These are phyloP conservation scores for Cardamine chenopodiifolia DNA, from an alignment of 345 rosid genomes.

Conservation along the genomic window DNA sequence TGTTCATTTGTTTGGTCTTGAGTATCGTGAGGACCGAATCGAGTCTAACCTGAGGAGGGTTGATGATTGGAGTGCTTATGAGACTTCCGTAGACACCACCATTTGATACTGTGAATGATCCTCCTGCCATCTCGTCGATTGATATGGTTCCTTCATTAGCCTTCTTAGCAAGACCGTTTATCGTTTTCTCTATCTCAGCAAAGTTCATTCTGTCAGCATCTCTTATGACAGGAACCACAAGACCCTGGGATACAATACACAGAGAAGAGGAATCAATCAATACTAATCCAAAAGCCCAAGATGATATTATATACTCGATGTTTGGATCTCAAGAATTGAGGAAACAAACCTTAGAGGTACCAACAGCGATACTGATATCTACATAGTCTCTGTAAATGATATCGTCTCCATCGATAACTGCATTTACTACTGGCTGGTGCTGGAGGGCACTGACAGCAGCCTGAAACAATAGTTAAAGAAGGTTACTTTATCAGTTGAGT, in stretches of 20 bases:
- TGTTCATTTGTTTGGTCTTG: not conserved
- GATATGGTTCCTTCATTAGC: slow-evolving; percentile 91
- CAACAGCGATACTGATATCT: slow-evolving; percentile 90
- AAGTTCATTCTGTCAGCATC: slow-evolving; percentile 75
- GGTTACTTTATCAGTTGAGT: not conserved
- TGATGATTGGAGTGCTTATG: slow-evolving; percentile 96
- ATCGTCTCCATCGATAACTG: slow-evolving; percentile 98
- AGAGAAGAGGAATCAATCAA: slow-evolving; percentile 19
- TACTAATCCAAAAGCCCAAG: not conserved
- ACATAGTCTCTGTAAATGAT: slow-evolving; percentile 93
- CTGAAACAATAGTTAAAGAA: slow-evolving; percentile 48
- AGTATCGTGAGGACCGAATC: not conserved
- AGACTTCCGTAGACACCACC: slow-evolving; percentile 91
- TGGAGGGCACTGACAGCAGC: slow-evolving; percentile 98
- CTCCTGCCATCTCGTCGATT: slow-evolving; percentile 99
- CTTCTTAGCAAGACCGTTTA: slow-evolving; percentile 87
- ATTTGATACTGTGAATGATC: slow-evolving; percentile 71
- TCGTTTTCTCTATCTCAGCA: slow-evolving; percentile 89
- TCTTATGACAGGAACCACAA: slow-evolving; percentile 89
- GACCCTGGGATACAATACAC: slow-evolving; percentile 56
- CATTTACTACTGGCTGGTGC: slow-evolving; percentile 93
- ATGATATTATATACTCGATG: not conserved
- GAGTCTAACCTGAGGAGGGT: slow-evolving; percentile 86
- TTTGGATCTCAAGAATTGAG: not conserved
- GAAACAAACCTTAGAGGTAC: slow-evolving; percentile 60